Evolutionary conservation across 495 filamentous ascomycete species (phyloP).

Genomic region (Ascobolus immersus): DNA sequence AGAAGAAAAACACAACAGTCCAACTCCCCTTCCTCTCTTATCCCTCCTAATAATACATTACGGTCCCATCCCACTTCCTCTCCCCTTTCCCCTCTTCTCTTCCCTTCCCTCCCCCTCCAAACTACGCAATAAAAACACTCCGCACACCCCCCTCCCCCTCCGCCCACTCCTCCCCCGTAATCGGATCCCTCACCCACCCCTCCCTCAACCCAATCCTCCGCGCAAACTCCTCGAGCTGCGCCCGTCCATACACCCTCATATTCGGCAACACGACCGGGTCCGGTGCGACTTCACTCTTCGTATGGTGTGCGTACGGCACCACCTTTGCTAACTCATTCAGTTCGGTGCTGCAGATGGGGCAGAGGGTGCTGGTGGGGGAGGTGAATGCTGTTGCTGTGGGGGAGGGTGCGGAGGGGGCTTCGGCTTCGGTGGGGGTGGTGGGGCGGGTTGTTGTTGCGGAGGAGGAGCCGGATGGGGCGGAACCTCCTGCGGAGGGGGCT

Average conservation of each 20-base stretch:
- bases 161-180: slow-evolving; percentile 40
- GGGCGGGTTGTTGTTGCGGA: too few species aligned
- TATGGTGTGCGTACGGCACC: slow-evolving; percentile 83
- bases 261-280: slow-evolving; percentile 76
- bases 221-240: slow-evolving; percentile 47
- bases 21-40: not conserved
- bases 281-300: slow-evolving; percentile 68
- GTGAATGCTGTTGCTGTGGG: slow-evolving; percentile 10
- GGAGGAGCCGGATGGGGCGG: slow-evolving; percentile 30
- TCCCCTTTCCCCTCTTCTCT: not conserved
- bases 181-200: slow-evolving; percentile 57
- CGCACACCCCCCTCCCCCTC: slow-evolving; percentile 32
- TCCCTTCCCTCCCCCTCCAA: not conserved
- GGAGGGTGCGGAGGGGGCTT: too few species aligned
- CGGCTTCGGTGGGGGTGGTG: too few species aligned
- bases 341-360: slow-evolving; percentile 86
- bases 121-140: slow-evolving; percentile 71
- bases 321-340: slow-evolving; percentile 69
- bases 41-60: not conserved
- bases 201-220: slow-evolving; percentile 38
- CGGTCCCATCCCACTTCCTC: not conserved
- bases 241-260: slow-evolving; percentile 56
- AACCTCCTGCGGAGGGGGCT: too few species aligned
- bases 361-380: slow-evolving; percentile 41
- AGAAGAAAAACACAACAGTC: not conserved